Evolutionary conservation across 2,329 filamentous ascomycete species (phyloP).

Genomic region (Thielaviopsis populi): DNA sequence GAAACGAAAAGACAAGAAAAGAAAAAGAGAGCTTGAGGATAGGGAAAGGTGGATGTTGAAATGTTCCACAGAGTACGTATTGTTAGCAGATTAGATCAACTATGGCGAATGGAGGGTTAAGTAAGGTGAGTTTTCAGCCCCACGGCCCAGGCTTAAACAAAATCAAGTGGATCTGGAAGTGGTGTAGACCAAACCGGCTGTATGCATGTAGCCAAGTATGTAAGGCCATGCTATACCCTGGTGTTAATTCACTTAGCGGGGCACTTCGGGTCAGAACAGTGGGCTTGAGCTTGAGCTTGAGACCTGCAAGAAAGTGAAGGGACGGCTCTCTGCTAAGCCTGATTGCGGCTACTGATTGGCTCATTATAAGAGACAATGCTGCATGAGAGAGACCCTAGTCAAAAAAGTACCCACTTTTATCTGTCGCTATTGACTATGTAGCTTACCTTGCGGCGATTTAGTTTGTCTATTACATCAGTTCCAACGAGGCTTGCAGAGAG

Average conservation of each 20-base stretch:
- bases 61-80: background rate
- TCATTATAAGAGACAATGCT: background rate
- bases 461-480: background rate
- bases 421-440: background rate
- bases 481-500: background rate
- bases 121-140: background rate
- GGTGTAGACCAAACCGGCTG: background rate
- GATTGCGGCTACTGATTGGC: background rate
- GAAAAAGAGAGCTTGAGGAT: background rate
- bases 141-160: background rate
- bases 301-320: background rate
- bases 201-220: background rate
- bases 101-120: background rate
- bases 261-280: background rate
- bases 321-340: too few relatives aligned
- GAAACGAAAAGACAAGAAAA: conserved; percentile 14
- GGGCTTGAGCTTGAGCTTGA: too few relatives aligned
- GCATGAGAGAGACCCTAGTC: background rate
- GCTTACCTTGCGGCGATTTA: background rate
- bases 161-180: background rate
- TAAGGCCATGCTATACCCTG: background rate
- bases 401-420: background rate
- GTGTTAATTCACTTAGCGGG: background rate
- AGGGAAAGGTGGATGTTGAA: background rate
- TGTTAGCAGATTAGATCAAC: background rate